Conservation (phyloP, 225 moss, liverwort and hornwort species). For the Antitrichia curtipendula region DNA sequence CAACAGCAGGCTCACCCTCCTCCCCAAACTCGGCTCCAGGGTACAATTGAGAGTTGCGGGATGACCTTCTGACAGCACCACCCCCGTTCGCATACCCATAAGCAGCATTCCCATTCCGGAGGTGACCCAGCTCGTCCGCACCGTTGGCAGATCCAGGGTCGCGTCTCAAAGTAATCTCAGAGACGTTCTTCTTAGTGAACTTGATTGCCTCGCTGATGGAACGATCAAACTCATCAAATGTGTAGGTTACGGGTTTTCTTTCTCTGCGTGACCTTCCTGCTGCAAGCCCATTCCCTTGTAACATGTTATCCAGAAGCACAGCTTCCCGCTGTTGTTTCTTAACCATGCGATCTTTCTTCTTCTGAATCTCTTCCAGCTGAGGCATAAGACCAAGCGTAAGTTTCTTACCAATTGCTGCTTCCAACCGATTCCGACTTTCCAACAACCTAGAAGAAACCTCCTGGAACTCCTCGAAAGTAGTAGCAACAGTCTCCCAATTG, state of each 20-base stretch:
- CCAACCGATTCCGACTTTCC: constrained; percentile 68
- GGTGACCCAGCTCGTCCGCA: constrained; percentile 11
- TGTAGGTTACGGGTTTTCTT: constrained; percentile 90
- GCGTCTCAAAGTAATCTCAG: constrained; percentile 45
- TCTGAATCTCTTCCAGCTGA: constrained; percentile 86
- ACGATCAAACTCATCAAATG: constrained; percentile 93
- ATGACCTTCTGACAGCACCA: constrained; percentile 39
- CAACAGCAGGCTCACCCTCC: neutral
- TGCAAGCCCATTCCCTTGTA: constrained; percentile 78
- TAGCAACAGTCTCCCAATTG: constrained; percentile 81
- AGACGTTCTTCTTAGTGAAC: constrained; percentile 71
- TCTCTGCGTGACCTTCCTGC: constrained; percentile 94
- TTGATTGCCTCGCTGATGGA: constrained; percentile 96
- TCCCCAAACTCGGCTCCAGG: constrained; percentile 20
- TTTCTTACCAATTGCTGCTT: constrained; percentile 66
- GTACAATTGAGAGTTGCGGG: constrained; percentile 48
- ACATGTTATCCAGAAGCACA: constrained; percentile 64
- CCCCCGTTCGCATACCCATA: constrained; percentile 13
- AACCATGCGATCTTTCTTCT: constrained; percentile 76
- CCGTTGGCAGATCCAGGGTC: constrained; percentile 40
- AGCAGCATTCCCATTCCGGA: constrained; percentile 27
- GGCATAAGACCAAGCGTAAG: constrained; percentile 53
- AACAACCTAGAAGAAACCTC: constrained; percentile 64
- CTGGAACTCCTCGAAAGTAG: constrained; percentile 83
- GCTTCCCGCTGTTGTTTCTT: constrained; percentile 95